Conservation (phyloP, 2,329 filamentous ascomycete species). For the Stagonosporopsis chrysanthemi region DNA sequence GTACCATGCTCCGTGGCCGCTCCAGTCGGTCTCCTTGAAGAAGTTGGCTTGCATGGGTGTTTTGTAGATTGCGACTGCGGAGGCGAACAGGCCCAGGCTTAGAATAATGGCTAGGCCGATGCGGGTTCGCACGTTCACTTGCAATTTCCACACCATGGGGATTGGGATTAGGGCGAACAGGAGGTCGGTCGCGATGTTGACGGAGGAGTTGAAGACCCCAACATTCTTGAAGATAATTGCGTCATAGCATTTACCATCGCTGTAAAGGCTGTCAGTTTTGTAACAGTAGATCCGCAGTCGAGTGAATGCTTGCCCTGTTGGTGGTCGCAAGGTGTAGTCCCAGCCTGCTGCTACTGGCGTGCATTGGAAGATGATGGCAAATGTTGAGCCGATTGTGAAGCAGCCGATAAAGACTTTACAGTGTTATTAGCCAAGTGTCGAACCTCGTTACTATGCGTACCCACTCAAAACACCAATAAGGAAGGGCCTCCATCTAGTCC, state of each 20-base stretch:
- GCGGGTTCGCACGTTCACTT: conserved; percentile 53
- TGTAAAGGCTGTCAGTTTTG: conserved; percentile 4
- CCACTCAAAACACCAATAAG: conserved; percentile 54
- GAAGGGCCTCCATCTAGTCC: conserved; percentile 46
- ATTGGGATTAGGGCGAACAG: conserved; percentile 53
- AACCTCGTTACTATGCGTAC: conserved; percentile 11
- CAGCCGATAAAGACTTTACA: conserved; percentile 22
- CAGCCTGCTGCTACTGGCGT: conserved; percentile 55
- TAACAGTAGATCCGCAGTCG: rapidly evolving
- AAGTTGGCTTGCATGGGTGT: conserved; percentile 41
- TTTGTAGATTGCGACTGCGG: conserved; percentile 33
- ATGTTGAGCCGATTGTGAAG: conserved; percentile 38
- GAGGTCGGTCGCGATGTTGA: conserved; percentile 52
- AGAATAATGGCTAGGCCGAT: conserved; percentile 46
- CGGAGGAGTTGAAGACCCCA: conserved; percentile 55
- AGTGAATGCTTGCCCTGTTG: conserved; percentile 20
- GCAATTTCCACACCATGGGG: conserved; percentile 52
- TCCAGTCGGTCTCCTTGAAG: conserved; percentile 39
- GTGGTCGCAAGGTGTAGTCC: conserved; percentile 43
- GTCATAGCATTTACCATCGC: conserved; percentile 35
- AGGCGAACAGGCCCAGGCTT: conserved; percentile 48
- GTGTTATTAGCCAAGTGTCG: background rate
- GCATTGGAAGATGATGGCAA: conserved; percentile 39
- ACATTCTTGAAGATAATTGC: conserved; percentile 55
- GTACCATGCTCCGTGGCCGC: conserved; percentile 33